Evolutionary conservation across 2,329 filamentous ascomycete species (phyloP), one percentile per base, ranked within the genome.

Genomic region (Epichloe amarillans): DNA sequence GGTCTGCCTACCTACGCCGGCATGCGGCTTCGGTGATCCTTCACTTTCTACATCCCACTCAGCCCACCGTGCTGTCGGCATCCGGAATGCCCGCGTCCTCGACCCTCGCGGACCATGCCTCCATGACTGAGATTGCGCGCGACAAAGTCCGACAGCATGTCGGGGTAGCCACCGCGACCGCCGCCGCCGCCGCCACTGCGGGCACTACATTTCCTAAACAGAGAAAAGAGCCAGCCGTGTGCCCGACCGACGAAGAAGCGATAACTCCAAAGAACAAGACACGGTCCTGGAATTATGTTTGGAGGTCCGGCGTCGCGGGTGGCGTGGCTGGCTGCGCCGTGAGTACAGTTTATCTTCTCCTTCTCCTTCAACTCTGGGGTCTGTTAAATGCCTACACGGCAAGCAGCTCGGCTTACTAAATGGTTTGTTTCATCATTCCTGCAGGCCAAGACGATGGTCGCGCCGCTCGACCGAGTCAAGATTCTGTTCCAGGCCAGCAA

Each of bases 401-500:
- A 30, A 10, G 8, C 26, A 30, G 26, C 8, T 30, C 26, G 26
- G 26, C 26, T 30, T 10, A 10, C 26, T 4, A 30, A 30, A 30
- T 1, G 26, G 4, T 10, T 4, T 30, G 4, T 10, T 4, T 30
- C 3, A 5, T 37, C 40, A 48, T 51, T 30, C 10, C 5, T 3
- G 14, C 49, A 95, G 89, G 93, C 86, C 54, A 98, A 98, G 75
- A 96, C 91, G 0, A 75, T 95, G 6, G 94, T 98, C 38, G 93
- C 89, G 23, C 93, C 93, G 23, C 85, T 98, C 56, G 93, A 98
- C 69, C 84, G 93, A 57, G 93, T 98, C 62, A 98, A 98, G 71
- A 98, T 98, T 63, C 84, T 98, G 41, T 97, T 98, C 71, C 93
- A 98, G 67, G 86, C 93, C 49, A 88, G 86, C 62, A 96, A 93